These are phyloP conservation scores for Volvariella surrecta DNA, from an alignment of 1,284 basidiomycete genomes.

Conservation along the genomic window DNA sequence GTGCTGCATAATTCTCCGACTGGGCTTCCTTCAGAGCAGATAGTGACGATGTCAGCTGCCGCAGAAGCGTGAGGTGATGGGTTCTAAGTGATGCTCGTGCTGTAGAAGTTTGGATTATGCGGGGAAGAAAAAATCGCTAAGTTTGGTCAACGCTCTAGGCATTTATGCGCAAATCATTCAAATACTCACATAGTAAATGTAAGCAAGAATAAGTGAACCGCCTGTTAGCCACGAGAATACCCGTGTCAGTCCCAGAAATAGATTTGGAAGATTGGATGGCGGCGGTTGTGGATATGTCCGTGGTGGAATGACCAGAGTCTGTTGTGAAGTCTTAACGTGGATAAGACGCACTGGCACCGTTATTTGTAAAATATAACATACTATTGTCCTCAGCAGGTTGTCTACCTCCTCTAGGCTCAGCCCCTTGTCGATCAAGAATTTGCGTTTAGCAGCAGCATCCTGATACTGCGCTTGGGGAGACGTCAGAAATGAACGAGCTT, in stretches of 20 bases:
- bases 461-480: constrained; percentile 59
- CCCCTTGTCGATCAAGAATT: constrained; percentile 68
- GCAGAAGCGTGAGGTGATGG: constrained; percentile 49
- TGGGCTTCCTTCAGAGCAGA: constrained; percentile 44
- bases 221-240: constrained; percentile 60
- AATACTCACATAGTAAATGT: constrained; percentile 53
- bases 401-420: constrained; percentile 54
- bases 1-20: constrained; percentile 38
- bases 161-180: neutral
- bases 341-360: too few species aligned
- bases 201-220: constrained; percentile 45
- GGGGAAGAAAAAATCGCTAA: constrained; percentile 62
- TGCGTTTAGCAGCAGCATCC: constrained; percentile 44
- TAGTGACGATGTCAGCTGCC: constrained; percentile 44
- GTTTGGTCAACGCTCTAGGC: constrained; percentile 5
- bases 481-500: constrained; percentile 53
- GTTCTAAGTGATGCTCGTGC: constrained; percentile 51
- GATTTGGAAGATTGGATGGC: constrained; percentile 59
- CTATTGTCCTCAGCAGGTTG: constrained; percentile 46
- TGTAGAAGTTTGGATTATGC: constrained; percentile 44
- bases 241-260: constrained; percentile 52
- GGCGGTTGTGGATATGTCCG: constrained; percentile 64
- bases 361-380: constrained; percentile 24
- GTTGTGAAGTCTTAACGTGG: constrained; percentile 19
- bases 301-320: constrained; percentile 52